A percentile compares a stretch with the other conserved stretches of the same genome.
Conservation (phyloP, 768 basidiomycete species). For the Tylopilus cervinicoccineus region DNA sequence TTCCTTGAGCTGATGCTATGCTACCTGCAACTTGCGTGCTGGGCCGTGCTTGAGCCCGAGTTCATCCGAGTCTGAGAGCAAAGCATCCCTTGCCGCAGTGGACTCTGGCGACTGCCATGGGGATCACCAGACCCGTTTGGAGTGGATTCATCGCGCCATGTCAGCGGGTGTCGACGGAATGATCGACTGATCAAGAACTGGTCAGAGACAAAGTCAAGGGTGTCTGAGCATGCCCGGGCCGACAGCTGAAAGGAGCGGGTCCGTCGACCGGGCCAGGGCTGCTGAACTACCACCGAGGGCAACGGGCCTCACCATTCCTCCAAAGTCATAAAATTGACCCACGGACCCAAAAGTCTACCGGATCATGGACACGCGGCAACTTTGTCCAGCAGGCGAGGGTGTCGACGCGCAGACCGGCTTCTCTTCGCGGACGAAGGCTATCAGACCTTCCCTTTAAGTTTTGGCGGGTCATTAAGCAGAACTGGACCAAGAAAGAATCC, state of each 20-base stretch:
- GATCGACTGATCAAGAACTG: background rate
- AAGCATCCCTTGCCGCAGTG: no score
- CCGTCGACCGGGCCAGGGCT: background rate
- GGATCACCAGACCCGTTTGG: no score
- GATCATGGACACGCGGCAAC: background rate
- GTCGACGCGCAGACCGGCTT: background rate
- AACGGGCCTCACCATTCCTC: background rate
- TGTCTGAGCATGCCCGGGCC: background rate
- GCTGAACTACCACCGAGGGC: background rate
- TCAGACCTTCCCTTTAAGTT: constrained; percentile 22
- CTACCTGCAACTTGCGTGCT: no score
- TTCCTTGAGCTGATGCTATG: no score
- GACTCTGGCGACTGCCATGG: no score
- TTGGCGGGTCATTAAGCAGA: background rate
- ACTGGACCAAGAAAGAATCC: constrained; percentile 18
- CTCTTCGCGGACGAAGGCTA: constrained; percentile 23
- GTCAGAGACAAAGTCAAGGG: background rate
- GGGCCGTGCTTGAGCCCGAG: no score
- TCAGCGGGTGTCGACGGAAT: background rate
- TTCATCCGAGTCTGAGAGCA: no score
- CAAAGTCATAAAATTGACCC: background rate
- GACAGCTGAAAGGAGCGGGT: background rate
- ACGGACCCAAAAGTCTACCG: background rate
- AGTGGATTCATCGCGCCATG: no score
- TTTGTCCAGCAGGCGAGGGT: background rate